Evolutionary conservation across 768 basidiomycete species (phyloP), one percentile per base, ranked within the genome.

Genomic region (Lyophyllum decastes): DNA sequence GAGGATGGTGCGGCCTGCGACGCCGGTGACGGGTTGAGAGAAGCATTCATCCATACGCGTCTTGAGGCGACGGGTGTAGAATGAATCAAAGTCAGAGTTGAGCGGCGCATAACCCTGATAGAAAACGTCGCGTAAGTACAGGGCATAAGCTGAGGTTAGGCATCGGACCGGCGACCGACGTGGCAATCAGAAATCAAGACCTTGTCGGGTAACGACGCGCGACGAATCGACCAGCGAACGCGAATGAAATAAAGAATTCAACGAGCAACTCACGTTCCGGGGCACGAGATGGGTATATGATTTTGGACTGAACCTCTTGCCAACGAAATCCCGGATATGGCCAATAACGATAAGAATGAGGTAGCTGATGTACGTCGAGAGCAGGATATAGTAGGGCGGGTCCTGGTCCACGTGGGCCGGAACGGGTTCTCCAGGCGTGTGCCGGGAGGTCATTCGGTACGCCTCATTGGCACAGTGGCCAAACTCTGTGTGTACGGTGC

Each of bases 61-160:
- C 72, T 98, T 98, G 62, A 98, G 84, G 3, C 95, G 89, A 50
- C 96, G 93, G 59, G 95, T 96, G 80, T 98, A 98, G 78, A 98
- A 99, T 6, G 97, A 98, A 73, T 98, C 96, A 64, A 98, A 98
- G 72, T 98, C 97, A 9, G 95, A 97, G 75, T 94, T 96, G 59
- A 98, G 82, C 5, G 97, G 92, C 1, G 95, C 96, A 68, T 97
- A 95, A 55, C 96, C 97, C 94, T 98, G 71, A 19, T 19, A 50
- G 54, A 51, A 19, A 41, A 19, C 19, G 40, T 41, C 40, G 40
- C 6, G 16, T 35, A 24, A 49, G 40, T 8, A 44, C 55, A n/a
- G 51, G n/a, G 51, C 57, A 51, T 53, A 26, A 46, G 57, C 56
- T 4, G 14, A 44, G 57, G 54, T 25, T 17, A 25, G 14, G 52